Base-by-base conservation (phyloP, 305 asterid species). In the Fraxinus angustifolia region DNA sequence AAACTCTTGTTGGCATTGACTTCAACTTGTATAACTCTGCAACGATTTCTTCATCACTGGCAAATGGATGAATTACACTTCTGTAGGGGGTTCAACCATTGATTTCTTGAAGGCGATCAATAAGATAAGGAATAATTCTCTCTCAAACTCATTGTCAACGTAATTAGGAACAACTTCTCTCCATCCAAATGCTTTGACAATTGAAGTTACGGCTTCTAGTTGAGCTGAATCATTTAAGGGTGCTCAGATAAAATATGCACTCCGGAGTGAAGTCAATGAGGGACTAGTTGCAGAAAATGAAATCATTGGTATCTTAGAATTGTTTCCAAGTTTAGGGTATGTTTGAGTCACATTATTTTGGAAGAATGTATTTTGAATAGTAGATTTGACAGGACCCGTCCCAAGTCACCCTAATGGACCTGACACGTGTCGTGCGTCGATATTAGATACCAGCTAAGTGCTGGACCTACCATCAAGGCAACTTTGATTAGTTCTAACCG, bases 211-310 rank as follows among this genome's bases (percentile, higher is more conserved):
- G 10, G 88, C 84, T 2, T 73, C 48, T 16, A 80, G 81, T 82
- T 85, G 88, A 0, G 83, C n/a, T 3, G 84, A 85, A 76, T 86
- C 85, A 70, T 73, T 65, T 14, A 81, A 75, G 2, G 90, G 0
- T 0, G 78, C 85, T 60, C 87, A 86, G 56, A 86, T 17, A 70
- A 88, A 91, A 14, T 85, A 90, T 38, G 87, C 86, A 75, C 84
- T 87, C 23, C 65, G 86, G n/a, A 53, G 33, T 3, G 89, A 83
- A 14, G 87, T n/a, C 21, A 91, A 88, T 40, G 42, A 82, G 78
- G 93, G 90, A 74, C 88, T 90, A n/a, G 89, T 84, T 70, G 94
- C 94, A 4, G 94, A 82, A 78, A 82, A 88, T 6, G 91, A 84
- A 26, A 91, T 84, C 14, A 87, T 81, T 0, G 94, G 92, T 12